Evolutionary conservation across 2,329 filamentous ascomycete genomes (phyloP).

Genomic region (Fusarium dlaminii): DNA sequence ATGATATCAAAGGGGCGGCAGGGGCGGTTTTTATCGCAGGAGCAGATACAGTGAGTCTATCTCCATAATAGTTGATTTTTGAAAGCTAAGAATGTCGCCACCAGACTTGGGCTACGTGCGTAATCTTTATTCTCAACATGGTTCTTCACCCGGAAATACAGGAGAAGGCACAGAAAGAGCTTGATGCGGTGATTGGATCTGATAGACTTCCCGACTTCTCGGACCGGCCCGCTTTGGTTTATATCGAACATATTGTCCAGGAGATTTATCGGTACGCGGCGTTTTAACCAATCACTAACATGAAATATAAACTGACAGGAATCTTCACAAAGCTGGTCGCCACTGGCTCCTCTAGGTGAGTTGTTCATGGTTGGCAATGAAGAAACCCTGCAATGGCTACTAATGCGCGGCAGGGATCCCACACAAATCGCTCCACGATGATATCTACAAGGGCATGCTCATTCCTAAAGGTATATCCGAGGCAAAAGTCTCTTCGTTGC

Average conservation of each 20-base stretch:
- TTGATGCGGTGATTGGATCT: slow-evolving; percentile 56
- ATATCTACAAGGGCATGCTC: slow-evolving; percentile 65
- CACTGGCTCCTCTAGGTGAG: slow-evolving; percentile 57
- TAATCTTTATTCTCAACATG: slow-evolving; percentile 55
- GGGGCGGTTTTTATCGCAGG: slow-evolving; percentile 61
- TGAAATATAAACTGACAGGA: background rate
- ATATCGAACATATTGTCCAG: slow-evolving; percentile 56
- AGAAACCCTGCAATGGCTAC: slow-evolving; percentile 2
- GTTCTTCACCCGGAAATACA: slow-evolving; percentile 56
- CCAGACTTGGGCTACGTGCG: slow-evolving; percentile 44
- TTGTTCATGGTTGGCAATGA: background rate
- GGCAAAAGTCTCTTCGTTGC: background rate
- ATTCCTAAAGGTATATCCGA: slow-evolving; percentile 60
- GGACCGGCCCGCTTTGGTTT: slow-evolving; percentile 55
- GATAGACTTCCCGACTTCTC: slow-evolving; percentile 56
- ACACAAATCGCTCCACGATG: slow-evolving; percentile 63
- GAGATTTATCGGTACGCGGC: slow-evolving; percentile 52
- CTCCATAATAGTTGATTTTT: slow-evolving; percentile 33
- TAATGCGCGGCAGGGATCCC: slow-evolving; percentile 54
- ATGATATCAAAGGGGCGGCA: slow-evolving; percentile 60
- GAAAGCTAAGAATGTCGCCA: slow-evolving; percentile 16
- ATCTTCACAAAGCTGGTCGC: slow-evolving; percentile 46
- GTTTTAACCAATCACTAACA: background rate
- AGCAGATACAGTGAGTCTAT: slow-evolving; percentile 51
- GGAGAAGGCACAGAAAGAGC: slow-evolving; percentile 54